Evolutionary conservation across 2,329 filamentous ascomycete species (phyloP).

Genomic region (Fusarium sulawesiense): DNA sequence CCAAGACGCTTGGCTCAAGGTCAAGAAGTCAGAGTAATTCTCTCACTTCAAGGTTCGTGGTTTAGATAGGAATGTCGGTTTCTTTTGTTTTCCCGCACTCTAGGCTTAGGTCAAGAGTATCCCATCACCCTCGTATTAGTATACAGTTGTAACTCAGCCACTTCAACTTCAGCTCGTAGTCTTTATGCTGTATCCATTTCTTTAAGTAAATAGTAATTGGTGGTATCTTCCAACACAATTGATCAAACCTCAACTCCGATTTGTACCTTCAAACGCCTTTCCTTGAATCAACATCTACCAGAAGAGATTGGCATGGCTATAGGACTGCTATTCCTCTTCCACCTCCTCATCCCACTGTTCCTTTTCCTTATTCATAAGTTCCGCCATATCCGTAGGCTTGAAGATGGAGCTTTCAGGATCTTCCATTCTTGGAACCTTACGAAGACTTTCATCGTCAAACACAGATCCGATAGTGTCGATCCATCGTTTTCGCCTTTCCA

Average conservation of each 20-base stretch:
- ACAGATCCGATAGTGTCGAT: slow-evolving; percentile 90
- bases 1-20: neutral
- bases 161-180: neutral
- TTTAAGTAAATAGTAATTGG: neutral
- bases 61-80: neutral
- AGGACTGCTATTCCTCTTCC: slow-evolving; percentile 66
- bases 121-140: neutral
- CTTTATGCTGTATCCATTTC: neutral
- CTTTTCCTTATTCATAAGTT: slow-evolving; percentile 78
- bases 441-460: slow-evolving; percentile 83
- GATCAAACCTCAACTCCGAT: slow-evolving; percentile 19
- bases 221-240: slow-evolving; percentile 26
- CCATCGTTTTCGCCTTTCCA: slow-evolving; percentile 92
- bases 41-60: neutral
- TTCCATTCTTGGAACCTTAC: slow-evolving; percentile 73
- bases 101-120: neutral
- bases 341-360: slow-evolving; percentile 86
- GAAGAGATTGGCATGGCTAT: slow-evolving; percentile 8
- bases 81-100: neutral
- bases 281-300: slow-evolving; percentile 10
- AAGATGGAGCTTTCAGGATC: slow-evolving; percentile 80
- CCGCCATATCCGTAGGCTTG: slow-evolving; percentile 76
- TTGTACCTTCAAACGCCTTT: slow-evolving; percentile 32
- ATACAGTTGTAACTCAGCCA: neutral
- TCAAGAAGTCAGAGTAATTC: neutral